Evolutionary conservation across 306 rosid genomes (phyloP).

Genomic region (Abrus precatorius): DNA sequence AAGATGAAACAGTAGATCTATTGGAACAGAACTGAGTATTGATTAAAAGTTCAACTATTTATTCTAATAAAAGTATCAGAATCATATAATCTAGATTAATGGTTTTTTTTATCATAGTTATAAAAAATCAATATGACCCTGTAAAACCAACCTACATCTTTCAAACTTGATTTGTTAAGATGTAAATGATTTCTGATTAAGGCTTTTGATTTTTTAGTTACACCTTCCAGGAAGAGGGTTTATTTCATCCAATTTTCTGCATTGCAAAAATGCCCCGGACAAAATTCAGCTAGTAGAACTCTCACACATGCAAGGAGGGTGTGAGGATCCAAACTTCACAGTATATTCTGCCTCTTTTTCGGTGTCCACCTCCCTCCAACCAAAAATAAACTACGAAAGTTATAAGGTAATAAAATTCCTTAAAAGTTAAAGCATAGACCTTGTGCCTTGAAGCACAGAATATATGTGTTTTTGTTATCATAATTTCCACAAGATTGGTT

Average conservation of each 20-base stretch:
- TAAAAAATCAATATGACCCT: neutral
- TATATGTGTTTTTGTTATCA: neutral
- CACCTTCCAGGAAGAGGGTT: neutral
- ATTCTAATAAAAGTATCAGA: neutral
- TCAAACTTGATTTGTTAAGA: neutral
- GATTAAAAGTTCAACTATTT: neutral
- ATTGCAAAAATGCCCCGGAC: no score
- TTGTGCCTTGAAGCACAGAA: neutral
- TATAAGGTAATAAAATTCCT: neutral
- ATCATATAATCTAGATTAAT: neutral
- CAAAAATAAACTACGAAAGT: neutral
- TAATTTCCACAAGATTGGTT: neutral
- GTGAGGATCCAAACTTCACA: neutral
- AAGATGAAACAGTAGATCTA: slow-evolving; percentile 10
- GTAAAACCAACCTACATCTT: neutral
- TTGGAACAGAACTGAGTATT: neutral
- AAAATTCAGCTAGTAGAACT: no score
- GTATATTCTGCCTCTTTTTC: neutral
- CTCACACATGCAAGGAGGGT: neutral
- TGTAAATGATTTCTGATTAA: neutral
- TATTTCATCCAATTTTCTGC: no score
- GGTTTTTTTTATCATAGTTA: no score
- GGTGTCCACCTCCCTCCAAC: neutral
- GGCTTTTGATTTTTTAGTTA: neutral
- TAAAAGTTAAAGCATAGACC: neutral